A percentile compares a stretch with the other conserved stretches of the same genome.
Conservation (phyloP, 768 basidiomycete genomes). For the Tylopilus balloui region DNA sequence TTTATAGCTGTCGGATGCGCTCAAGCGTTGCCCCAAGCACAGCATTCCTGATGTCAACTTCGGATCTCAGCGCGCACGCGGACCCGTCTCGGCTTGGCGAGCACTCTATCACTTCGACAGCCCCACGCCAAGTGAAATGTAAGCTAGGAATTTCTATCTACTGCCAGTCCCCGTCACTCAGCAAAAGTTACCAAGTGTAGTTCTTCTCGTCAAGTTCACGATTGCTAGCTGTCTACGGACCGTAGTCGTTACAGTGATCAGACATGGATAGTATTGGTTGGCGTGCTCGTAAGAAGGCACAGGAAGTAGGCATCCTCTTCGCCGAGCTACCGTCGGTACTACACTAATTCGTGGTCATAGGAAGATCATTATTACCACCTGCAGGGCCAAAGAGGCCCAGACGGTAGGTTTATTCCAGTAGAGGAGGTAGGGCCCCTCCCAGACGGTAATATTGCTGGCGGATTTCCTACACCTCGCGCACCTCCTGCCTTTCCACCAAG, state of each 20-base stretch:
- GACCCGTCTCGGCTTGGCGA: no score
- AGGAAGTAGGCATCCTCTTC: slow-evolving; percentile 38
- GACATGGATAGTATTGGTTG: slow-evolving; percentile 76
- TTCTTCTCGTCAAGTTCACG: not conserved
- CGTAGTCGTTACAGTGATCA: not conserved
- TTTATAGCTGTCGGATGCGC: no score
- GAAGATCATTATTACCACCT: slow-evolving; percentile 26
- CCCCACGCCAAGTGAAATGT: no score
- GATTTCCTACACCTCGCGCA: slow-evolving; percentile 38
- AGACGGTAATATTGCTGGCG: slow-evolving; percentile 54
- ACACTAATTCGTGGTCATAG: slow-evolving; percentile 17
- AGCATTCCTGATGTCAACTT: no score
- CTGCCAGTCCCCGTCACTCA: not conserved
- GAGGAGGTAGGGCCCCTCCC: slow-evolving; percentile 59
- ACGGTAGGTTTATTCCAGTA: slow-evolving; percentile 50
- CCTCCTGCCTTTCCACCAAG: slow-evolving; percentile 44
- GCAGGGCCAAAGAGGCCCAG: slow-evolving; percentile 38
- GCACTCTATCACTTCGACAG: no score
- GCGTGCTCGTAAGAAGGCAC: slow-evolving; percentile 62
- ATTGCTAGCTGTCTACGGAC: not conserved
- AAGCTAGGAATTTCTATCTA: no score
- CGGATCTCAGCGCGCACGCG: no score
- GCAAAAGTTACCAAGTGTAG: no score
- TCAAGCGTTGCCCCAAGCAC: no score
- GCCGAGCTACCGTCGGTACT: not conserved